phyloP scores from a whole-genome alignment of 306 rosid species.

The Citrullus colocynthis region DNA sequence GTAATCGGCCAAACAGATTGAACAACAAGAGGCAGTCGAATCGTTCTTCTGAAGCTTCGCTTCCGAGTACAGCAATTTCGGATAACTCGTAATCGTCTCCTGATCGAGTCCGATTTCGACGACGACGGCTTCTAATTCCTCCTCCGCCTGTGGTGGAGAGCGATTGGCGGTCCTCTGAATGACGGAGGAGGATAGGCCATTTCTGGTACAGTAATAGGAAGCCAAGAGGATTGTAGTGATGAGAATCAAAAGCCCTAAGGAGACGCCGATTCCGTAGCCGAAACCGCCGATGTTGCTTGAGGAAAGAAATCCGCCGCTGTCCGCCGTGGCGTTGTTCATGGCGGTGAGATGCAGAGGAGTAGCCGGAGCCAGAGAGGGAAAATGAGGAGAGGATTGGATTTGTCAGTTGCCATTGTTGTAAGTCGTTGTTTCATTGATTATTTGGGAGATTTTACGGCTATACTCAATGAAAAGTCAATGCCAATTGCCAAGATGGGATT shows the following conservation, averaged over 20 bases:
- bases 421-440: not conserved
- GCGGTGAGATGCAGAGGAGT: not conserved
- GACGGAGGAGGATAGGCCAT: constrained; percentile 10
- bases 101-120: constrained; percentile 73
- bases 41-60: constrained; percentile 40
- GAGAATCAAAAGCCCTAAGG: constrained; percentile 68
- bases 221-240: constrained; percentile 85
- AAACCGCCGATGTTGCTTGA: constrained; percentile 49
- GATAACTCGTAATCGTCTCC: constrained; percentile 53
- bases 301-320: constrained; percentile 2
- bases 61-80: constrained; percentile 60
- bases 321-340: constrained; percentile 12
- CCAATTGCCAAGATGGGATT: not conserved
- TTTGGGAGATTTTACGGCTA: not conserved
- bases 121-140: constrained; percentile 9
- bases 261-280: constrained; percentile 79
- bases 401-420: not conserved
- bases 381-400: not conserved
- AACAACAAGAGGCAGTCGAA: constrained; percentile 43
- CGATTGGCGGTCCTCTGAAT: constrained; percentile 4
- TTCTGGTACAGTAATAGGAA: constrained; percentile 71
- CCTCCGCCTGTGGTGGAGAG: not conserved
- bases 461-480: not conserved
- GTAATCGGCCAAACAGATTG: constrained; percentile 78
- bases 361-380: not conserved